phyloP scores from a whole-genome alignment of 176 grass and related monocot genomes.

The Zea luxurians region DNA sequence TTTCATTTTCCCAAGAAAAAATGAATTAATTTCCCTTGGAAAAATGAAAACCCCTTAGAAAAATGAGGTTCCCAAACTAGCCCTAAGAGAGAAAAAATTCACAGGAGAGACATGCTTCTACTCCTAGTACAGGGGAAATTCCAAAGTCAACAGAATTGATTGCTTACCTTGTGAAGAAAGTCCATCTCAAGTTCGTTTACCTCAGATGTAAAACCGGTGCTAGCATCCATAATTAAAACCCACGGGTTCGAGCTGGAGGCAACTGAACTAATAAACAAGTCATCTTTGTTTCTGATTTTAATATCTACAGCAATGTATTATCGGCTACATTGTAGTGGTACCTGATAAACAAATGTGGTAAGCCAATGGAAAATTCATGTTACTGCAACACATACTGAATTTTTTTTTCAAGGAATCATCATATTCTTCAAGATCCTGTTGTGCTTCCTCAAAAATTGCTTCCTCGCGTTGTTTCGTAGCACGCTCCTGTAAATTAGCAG shows the following conservation, averaged over 20 bases:
- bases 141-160: neutral
- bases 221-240: slow-evolving; percentile 99
- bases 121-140: no score
- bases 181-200: slow-evolving; percentile 68
- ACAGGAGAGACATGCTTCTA: no score
- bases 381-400: no score
- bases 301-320: slow-evolving; percentile 79
- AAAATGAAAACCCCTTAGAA: no score
- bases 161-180: slow-evolving; percentile 83
- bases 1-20: no score
- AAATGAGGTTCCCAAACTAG: no score
- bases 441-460: slow-evolving; percentile 70
- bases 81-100: no score
- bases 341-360: slow-evolving; percentile 51
- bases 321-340: slow-evolving; percentile 98
- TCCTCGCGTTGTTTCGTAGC: slow-evolving; percentile 77
- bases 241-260: slow-evolving; percentile 74
- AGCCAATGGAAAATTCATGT: slow-evolving; percentile 22
- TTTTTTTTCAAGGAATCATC: slow-evolving; percentile 76
- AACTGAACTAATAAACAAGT: slow-evolving; percentile 91
- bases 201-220: slow-evolving; percentile 78
- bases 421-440: slow-evolving; percentile 69
- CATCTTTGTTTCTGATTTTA: slow-evolving; percentile 96
- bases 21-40: no score
- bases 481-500: slow-evolving; percentile 59